phyloP scores from a whole-genome alignment of 495 filamentous ascomycete species.

The Penicillium pancosmium region DNA sequence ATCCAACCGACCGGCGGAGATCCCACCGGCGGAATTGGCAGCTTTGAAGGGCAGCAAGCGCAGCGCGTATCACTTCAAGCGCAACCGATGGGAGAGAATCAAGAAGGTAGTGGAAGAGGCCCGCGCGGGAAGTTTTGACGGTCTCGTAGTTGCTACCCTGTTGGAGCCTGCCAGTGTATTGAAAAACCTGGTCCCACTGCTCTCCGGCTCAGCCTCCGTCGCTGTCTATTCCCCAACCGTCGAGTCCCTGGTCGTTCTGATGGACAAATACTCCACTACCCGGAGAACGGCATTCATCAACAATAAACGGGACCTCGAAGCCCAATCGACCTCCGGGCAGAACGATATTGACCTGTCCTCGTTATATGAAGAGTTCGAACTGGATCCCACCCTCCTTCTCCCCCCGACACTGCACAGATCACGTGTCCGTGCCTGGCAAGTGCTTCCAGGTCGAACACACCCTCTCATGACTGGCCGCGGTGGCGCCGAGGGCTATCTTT shows the following conservation, averaged over 20 bases:
- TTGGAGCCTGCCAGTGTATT: conserved; percentile 82
- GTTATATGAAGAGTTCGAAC: conserved; percentile 70
- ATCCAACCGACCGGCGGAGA: conserved; percentile 54
- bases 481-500: conserved; percentile 88
- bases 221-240: conserved; percentile 80
- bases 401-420: conserved; percentile 78
- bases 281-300: conserved; percentile 72
- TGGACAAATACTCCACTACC: conserved; percentile 78
- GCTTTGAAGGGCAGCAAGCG: conserved; percentile 76
- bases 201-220: conserved; percentile 80
- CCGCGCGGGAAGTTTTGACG: conserved; percentile 75
- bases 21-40: conserved; percentile 57
- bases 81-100: conserved; percentile 72
- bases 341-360: conserved; percentile 40
- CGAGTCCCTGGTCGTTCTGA: conserved; percentile 72
- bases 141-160: conserved; percentile 74
- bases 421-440: conserved; percentile 79
- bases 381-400: conserved; percentile 82
- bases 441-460: conserved; percentile 89
- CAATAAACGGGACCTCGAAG: conserved; percentile 38
- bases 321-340: conserved; percentile 20
- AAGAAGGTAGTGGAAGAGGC: conserved; percentile 70
- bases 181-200: conserved; percentile 69
- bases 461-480: conserved; percentile 88
- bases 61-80: conserved; percentile 81